A percentile compares a stretch with the other conserved stretches of the same genome.
These are phyloP conservation scores for Earliella scabrosa DNA, from an alignment of 1,284 basidiomycete genomes.

Conservation along the genomic window DNA sequence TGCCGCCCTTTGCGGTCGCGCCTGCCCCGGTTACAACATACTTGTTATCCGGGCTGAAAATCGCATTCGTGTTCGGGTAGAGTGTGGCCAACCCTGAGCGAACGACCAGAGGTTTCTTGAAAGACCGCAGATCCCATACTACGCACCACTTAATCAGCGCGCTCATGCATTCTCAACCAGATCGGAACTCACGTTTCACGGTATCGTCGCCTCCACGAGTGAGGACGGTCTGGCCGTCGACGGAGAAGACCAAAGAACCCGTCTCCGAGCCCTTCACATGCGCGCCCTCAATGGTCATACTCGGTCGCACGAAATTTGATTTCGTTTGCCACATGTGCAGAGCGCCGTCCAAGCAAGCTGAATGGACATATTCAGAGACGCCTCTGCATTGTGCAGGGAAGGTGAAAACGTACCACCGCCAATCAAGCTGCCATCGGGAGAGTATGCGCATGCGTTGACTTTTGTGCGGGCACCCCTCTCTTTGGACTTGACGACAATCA, in stretches of 20 bases:
- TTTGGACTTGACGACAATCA: conserved; percentile 96
- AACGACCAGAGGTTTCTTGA: conserved; percentile 86
- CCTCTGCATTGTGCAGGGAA: background rate
- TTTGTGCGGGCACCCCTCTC: conserved; percentile 95
- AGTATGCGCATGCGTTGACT: conserved; percentile 87
- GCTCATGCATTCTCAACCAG: no score
- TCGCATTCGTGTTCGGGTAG: conserved; percentile 90
- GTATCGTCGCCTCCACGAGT: conserved; percentile 94
- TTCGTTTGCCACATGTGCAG: conserved; percentile 93
- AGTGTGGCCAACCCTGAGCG: conserved; percentile 70
- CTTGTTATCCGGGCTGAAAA: conserved; percentile 92
- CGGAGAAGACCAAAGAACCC: conserved; percentile 83
- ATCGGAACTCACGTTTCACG: conserved; percentile 78
- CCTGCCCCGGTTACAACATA: conserved; percentile 84
- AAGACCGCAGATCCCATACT: conserved; percentile 94
- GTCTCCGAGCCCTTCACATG: conserved; percentile 85
- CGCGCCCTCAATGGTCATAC: conserved; percentile 83
- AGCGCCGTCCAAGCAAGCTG: conserved; percentile 89
- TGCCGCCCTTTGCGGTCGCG: conserved; percentile 63
- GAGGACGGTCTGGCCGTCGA: conserved; percentile 81
- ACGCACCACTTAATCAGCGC: conserved; percentile 15
- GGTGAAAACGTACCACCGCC: conserved; percentile 80
- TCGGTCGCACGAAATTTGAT: conserved; percentile 91
- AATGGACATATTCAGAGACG: background rate
- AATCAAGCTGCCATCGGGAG: conserved; percentile 83